A percentile compares a stretch with the other conserved stretches of the same genome.
These are phyloP conservation scores for Stephania cephalantha DNA, from an alignment of 164 flowering plant genomes.

Conservation along the genomic window DNA sequence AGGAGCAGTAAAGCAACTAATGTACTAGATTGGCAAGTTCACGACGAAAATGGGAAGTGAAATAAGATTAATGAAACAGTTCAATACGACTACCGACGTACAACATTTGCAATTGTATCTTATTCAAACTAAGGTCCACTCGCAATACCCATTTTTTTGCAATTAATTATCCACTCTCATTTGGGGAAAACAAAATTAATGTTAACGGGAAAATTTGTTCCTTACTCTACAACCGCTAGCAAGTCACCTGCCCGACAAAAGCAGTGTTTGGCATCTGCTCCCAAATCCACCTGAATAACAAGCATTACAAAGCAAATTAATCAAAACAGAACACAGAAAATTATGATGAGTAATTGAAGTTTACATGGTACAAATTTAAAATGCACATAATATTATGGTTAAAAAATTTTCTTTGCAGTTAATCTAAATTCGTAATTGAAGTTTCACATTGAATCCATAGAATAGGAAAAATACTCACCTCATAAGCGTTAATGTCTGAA, in stretches of 20 bases:
- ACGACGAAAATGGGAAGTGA: not conserved
- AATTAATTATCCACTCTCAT: not conserved
- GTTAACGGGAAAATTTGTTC: not conserved
- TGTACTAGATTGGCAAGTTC: not conserved
- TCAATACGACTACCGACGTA: not conserved
- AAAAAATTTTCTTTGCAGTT: too few relatives aligned
- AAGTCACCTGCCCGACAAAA: constrained; percentile 73
- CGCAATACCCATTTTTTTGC: not conserved
- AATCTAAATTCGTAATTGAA: too few relatives aligned
- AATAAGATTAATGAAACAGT: not conserved
- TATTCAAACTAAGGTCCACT: not conserved
- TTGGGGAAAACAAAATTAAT: not conserved
- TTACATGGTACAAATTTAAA: too few relatives aligned
- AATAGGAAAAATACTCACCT: constrained; percentile 38
- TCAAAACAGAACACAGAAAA: not conserved
- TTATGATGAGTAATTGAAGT: not conserved
- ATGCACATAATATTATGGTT: too few relatives aligned
- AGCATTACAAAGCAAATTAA: not conserved
- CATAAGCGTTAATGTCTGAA: constrained; percentile 87
- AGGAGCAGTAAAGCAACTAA: too few relatives aligned
- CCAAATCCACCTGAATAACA: constrained; percentile 68
- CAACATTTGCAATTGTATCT: not conserved
- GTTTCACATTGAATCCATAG: not conserved
- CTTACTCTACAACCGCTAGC: constrained; percentile 75
- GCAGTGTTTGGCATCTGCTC: constrained; percentile 60